Percentiles rank a stretch among this genome's conserved stretches.
phyloP scores from a whole-genome alignment of 2,329 filamentous ascomycete species.

The Aureobasidium pullulans region DNA sequence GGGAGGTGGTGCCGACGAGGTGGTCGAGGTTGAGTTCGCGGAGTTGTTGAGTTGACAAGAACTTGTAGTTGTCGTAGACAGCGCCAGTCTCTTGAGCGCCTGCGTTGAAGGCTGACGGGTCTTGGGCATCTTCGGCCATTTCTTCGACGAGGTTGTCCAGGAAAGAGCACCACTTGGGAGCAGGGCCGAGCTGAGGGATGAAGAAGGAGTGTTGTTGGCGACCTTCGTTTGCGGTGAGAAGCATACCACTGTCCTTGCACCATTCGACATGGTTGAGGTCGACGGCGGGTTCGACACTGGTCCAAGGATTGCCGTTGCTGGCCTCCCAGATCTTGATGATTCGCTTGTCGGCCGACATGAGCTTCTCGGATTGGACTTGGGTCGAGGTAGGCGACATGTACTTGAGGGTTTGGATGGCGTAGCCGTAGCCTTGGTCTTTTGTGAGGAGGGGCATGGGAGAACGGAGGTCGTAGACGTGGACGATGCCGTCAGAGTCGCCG shows the following conservation, averaged over 20 bases:
- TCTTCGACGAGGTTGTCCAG: conserved; percentile 97
- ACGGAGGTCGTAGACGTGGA: conserved; percentile 87
- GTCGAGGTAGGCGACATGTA: conserved; percentile 61
- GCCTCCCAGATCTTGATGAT: conserved; percentile 98
- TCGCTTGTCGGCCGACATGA: conserved; percentile 85
- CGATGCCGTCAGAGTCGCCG: conserved; percentile 78
- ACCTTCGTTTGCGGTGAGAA: conserved; percentile 94
- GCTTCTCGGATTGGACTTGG: conserved; percentile 64
- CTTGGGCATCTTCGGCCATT: conserved; percentile 77
- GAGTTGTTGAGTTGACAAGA: conserved; percentile 82
- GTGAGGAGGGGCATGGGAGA: conserved; percentile 77
- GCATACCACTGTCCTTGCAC: conserved; percentile 88
- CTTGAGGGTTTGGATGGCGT: conserved; percentile 76
- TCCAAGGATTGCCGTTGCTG: conserved; percentile 78
- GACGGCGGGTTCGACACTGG: conserved; percentile 86
- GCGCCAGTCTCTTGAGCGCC: conserved; percentile 50
- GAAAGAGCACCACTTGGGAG: conserved; percentile 93
- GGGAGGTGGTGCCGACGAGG: conserved; percentile 79
- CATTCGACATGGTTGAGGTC: conserved; percentile 93
- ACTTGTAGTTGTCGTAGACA: conserved; percentile 99
- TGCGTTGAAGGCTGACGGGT: conserved; percentile 49
- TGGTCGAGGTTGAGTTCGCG: conserved; percentile 80
- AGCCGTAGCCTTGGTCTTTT: conserved; percentile 95
- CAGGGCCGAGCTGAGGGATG: conserved; percentile 84
- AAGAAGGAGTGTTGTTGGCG: conserved; percentile 93